phyloP scores from a whole-genome alignment of 2,329 filamentous ascomycete species.

The Venturia effusa region DNA sequence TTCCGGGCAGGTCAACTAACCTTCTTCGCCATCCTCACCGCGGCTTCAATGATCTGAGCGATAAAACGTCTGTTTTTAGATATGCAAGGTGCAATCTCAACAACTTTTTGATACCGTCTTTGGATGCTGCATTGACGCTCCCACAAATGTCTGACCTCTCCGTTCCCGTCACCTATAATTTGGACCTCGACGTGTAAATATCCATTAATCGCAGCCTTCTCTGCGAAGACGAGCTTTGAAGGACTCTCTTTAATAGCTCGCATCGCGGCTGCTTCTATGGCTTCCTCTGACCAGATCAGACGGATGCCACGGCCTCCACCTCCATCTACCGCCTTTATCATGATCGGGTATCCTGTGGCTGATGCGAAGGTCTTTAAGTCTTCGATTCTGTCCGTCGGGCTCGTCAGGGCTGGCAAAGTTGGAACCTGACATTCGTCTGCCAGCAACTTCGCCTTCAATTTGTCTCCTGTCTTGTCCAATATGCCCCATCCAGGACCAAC shows the following conservation, averaged over 20 bases:
- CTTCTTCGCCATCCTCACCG: conserved; percentile 39
- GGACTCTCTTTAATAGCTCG: conserved; percentile 48
- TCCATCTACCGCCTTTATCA: conserved; percentile 55
- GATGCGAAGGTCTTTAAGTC: conserved; percentile 48
- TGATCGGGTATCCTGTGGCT: conserved; percentile 41
- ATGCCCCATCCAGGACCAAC: conserved; percentile 49
- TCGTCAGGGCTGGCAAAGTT: conserved; percentile 37
- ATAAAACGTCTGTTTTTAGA: conserved; percentile 36
- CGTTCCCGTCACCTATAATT: conserved; percentile 45
- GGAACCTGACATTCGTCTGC: conserved; percentile 43
- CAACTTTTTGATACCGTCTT: conserved; percentile 49
- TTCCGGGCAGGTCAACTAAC: conserved; percentile 20
- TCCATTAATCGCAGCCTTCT: conserved; percentile 51
- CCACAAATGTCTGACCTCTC: conserved; percentile 44
- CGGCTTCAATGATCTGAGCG: conserved; percentile 40
- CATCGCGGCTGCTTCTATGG: conserved; percentile 36
- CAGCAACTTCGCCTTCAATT: conserved; percentile 41
- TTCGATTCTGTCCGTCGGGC: conserved; percentile 31
- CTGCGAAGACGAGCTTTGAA: conserved; percentile 45
- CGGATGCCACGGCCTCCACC: conserved; percentile 52
- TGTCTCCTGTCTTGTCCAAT: conserved; percentile 44
- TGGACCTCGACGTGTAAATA: conserved; percentile 52
- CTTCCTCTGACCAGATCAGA: conserved; percentile 33
- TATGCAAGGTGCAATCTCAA: conserved; percentile 48
- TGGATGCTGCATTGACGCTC: conserved; percentile 52